A percentile compares a stretch with the other conserved stretches of the same genome.
phyloP scores from a whole-genome alignment of 345 rosid species.

The Citrus mangshanensis region DNA sequence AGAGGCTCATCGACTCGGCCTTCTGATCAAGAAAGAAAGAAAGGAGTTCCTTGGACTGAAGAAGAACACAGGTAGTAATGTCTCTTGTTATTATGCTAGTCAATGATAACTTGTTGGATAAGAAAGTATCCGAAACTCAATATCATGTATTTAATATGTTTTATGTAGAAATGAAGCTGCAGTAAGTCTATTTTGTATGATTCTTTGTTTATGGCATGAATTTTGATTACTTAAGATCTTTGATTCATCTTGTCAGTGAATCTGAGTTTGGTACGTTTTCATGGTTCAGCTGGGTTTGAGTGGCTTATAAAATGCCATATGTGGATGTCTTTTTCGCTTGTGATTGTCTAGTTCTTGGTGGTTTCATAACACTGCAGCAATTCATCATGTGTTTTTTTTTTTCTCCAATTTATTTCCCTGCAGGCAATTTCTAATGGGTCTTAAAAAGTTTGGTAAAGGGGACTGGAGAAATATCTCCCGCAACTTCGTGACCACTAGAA shows the following conservation, averaged over 20 bases:
- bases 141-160: neutral
- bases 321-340: neutral
- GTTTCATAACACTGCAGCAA: constrained; percentile 1
- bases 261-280: neutral
- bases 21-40: constrained; percentile 90
- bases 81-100: neutral
- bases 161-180: neutral
- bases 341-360: constrained; percentile 10
- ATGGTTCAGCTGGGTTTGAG: neutral
- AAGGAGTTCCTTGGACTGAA: constrained; percentile 99
- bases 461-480: constrained; percentile 99
- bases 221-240: neutral
- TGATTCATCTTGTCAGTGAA: neutral
- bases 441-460: constrained; percentile 94
- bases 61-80: constrained; percentile 86
- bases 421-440: constrained; percentile 93
- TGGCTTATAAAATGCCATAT: neutral
- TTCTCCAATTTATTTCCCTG: constrained; percentile 12
- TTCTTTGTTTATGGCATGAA: neutral
- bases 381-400: constrained; percentile 14
- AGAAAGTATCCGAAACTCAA: neutral
- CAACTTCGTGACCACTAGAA: constrained; percentile 75
- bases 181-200: neutral
- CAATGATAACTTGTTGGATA: neutral
- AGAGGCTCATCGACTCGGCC: constrained; percentile 54